Percentiles rank a stretch among this genome's conserved stretches.
These are phyloP conservation scores for Claviceps sp. DNA, from an alignment of 2,329 filamentous ascomycete genomes.

Conservation along the genomic window DNA sequence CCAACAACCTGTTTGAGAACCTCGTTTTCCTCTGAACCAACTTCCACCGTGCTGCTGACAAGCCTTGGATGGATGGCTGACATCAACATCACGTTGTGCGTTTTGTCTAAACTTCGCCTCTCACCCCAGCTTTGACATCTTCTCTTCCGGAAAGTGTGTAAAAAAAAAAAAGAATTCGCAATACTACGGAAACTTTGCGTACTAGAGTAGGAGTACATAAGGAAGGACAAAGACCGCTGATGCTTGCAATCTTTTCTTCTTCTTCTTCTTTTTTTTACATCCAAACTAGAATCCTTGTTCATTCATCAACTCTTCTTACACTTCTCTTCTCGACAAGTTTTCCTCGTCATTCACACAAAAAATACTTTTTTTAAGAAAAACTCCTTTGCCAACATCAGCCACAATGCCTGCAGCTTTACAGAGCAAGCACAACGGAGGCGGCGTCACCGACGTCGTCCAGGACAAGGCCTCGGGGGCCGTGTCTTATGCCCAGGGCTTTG, in stretches of 20 bases:
- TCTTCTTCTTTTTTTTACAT: neutral
- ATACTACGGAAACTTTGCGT: too few species aligned
- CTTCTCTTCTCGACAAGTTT: too few species aligned
- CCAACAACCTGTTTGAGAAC: too few species aligned
- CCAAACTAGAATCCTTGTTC: too few species aligned
- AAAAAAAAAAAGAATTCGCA: too few species aligned
- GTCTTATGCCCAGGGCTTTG: conserved; percentile 28
- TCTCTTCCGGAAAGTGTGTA: too few species aligned
- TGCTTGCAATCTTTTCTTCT: neutral
- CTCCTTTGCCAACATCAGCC: neutral
- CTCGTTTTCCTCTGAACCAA: neutral
- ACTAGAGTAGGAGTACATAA: neutral
- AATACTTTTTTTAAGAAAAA: too few species aligned
- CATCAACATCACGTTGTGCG: neutral
- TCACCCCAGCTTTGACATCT: neutral
- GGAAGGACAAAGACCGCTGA: neutral
- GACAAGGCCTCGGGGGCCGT: conserved; percentile 23
- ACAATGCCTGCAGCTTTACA: conserved; percentile 2
- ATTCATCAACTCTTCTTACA: too few species aligned
- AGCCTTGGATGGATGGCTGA: neutral
- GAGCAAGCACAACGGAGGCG: conserved; percentile 9
- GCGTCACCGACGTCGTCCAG: conserved; percentile 15
- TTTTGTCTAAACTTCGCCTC: neutral
- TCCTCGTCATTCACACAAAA: too few species aligned
- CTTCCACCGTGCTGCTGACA: neutral